Evolutionary conservation across 306 rosid genomes (phyloP), one percentile per base, ranked within the genome.

Genomic region (Vigna nakashimae): DNA sequence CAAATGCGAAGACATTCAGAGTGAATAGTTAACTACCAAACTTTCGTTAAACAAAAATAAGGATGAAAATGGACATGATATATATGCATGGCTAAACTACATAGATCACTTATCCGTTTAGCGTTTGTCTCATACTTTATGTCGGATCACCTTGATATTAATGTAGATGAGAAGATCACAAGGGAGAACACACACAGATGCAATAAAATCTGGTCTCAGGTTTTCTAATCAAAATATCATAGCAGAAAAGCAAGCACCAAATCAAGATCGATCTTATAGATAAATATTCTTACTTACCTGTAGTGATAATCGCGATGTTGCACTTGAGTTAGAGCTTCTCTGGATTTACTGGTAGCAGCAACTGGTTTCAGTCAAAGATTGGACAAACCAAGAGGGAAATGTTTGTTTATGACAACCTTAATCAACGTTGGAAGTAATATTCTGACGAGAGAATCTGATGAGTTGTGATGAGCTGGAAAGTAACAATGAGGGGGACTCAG

Each of bases 391-490:
- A 74, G 65, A 51, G 38, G 46, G 76, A 60, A 43, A 80, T 62
- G 53, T 53, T 40, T 71, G 58, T 48, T 30, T 40, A 53, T 69
- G 66, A 71, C 42, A 59, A 71, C 66, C 82, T 75, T 16, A 42
- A 56, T 58, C 46, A 17, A 50, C 9, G 26, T 43, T 36, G 59
- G 26, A 50, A 79, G 15, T 45, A 12, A 68, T 69, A 79, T 49
- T 69, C 30, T 62, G 5, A 60, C 9, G 52, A 73, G 74, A 87
- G 78, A 77, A 85, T 74, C 71, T 74, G 69, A 80, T 66, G 62
- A 65, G 67, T 59, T 84, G 68, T 70, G 58, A 76, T 82, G 76
- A 79, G 80, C 24, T 68, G 84, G 84, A 82, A 85, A 76, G 77
- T 70, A 75, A 63, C 65, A 67, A 3, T 2, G 11, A 70, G 28